phyloP scores from a whole-genome alignment of 306 rosid genomes.

The Gastrolobium villosum region DNA sequence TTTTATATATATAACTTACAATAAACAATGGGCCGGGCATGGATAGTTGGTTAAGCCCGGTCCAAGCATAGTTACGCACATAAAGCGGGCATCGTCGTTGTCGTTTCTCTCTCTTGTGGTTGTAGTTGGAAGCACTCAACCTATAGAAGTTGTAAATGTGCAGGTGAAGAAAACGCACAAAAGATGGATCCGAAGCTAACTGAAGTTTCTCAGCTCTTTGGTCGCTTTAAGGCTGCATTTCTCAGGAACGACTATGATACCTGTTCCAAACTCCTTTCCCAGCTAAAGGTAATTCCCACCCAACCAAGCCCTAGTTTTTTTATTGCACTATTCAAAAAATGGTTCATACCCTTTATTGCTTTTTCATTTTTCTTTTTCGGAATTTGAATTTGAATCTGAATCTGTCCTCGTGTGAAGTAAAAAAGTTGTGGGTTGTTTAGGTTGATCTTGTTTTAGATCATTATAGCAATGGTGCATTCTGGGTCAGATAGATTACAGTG shows the following conservation, averaged over 20 bases:
- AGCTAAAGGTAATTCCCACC: slow-evolving; percentile 73
- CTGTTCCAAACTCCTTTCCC: slow-evolving; percentile 63
- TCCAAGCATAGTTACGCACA: too few relatives aligned
- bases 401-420: not conserved
- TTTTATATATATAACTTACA: too few relatives aligned
- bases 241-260: slow-evolving; percentile 69
- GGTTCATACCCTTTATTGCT: not conserved
- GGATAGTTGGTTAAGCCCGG: too few relatives aligned
- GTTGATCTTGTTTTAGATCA: slow-evolving; percentile 14
- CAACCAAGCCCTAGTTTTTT: slow-evolving; percentile 57
- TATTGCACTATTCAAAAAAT: not conserved
- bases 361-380: not conserved
- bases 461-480: not conserved
- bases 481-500: not conserved
- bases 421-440: not conserved
- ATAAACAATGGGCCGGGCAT: too few relatives aligned
- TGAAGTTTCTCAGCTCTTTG: slow-evolving; percentile 80
- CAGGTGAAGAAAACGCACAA: not conserved
- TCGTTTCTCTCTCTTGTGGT: too few relatives aligned
- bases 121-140: not conserved
- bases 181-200: slow-evolving; percentile 84
- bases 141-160: not conserved
- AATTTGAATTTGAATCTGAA: not conserved
- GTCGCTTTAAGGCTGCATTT: slow-evolving; percentile 83
- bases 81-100: too few relatives aligned